Evolutionary conservation across 2,329 filamentous ascomycete species (phyloP).

Genomic region (Phaeoacremonium minimum): DNA sequence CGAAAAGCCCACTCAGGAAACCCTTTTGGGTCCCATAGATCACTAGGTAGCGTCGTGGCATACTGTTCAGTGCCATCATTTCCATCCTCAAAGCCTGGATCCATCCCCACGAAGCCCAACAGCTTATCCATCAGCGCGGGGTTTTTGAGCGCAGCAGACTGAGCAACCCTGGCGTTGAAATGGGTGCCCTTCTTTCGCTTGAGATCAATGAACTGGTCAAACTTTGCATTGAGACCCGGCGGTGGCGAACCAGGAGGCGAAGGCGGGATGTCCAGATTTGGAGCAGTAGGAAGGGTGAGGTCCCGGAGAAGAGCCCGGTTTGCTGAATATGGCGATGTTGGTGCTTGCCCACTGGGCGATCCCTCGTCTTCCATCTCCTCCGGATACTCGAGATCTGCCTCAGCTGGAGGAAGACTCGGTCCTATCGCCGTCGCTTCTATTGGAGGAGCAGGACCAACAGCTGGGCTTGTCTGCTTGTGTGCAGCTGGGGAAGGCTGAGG

Average conservation of each 20-base stretch:
- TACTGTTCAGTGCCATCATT: slow-evolving; percentile 55
- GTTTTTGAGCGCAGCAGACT: slow-evolving; percentile 64
- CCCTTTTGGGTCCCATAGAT: slow-evolving; percentile 53
- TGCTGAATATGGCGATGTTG: slow-evolving; percentile 64
- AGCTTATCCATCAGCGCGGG: slow-evolving; percentile 70
- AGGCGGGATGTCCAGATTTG: slow-evolving; percentile 70
- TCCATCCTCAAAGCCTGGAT: slow-evolving; percentile 26
- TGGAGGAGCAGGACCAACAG: too few species aligned
- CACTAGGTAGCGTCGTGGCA: slow-evolving; percentile 51
- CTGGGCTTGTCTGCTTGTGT: too few species aligned
- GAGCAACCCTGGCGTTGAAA: slow-evolving; percentile 71
- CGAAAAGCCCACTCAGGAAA: slow-evolving; percentile 54
- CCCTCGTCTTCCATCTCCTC: slow-evolving; percentile 6
- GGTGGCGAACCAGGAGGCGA: slow-evolving; percentile 60
- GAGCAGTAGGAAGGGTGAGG: slow-evolving; percentile 67
- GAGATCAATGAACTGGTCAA: slow-evolving; percentile 70
- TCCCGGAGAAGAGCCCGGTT: slow-evolving; percentile 62
- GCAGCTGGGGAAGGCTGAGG: too few species aligned
- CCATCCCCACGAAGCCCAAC: slow-evolving; percentile 58
- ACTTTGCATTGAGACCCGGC: slow-evolving; percentile 54
- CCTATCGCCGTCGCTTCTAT: slow-evolving; percentile 5
- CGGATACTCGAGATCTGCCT: slow-evolving; percentile 10
- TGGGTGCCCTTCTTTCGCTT: slow-evolving; percentile 68
- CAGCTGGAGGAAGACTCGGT: slow-evolving; percentile 8
- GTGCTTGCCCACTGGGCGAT: neutral